These are phyloP conservation scores for Kalmusia sp. DNA, from an alignment of 2,329 filamentous ascomycete species.

Conservation along the genomic window DNA sequence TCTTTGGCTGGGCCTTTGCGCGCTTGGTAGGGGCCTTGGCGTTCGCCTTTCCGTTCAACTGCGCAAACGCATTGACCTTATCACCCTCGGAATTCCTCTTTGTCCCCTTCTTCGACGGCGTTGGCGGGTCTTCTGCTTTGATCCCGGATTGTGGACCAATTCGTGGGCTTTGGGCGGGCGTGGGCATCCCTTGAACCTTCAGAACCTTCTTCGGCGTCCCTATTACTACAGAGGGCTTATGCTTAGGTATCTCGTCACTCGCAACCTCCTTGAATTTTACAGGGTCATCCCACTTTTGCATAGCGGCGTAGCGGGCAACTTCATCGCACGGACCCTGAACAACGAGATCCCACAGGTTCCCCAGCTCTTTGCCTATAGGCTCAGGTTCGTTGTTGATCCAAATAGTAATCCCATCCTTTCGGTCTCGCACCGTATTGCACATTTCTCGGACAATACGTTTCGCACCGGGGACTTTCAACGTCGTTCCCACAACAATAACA, in stretches of 20 bases:
- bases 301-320: conserved; percentile 75
- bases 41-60: conserved; percentile 25
- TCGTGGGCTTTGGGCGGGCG: conserved; percentile 45
- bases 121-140: conserved; percentile 32
- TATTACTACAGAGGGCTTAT: conserved; percentile 42
- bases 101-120: conserved; percentile 41
- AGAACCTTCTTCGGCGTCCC: conserved; percentile 41
- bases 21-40: conserved; percentile 32
- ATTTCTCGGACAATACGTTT: conserved; percentile 88
- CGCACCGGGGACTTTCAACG: conserved; percentile 92
- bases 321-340: conserved; percentile 88
- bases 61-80: conserved; percentile 25
- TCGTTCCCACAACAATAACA: conserved; percentile 93
- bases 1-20: conserved; percentile 37
- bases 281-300: conserved; percentile 65
- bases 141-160: conserved; percentile 30
- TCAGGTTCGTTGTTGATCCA: conserved; percentile 94
- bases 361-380: conserved; percentile 82
- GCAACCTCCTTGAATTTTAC: conserved; percentile 42
- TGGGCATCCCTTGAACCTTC: conserved; percentile 41
- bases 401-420: conserved; percentile 83
- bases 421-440: conserved; percentile 83
- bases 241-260: conserved; percentile 41
- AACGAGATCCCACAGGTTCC: conserved; percentile 91
- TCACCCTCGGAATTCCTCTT: conserved; percentile 37